A percentile compares a stretch with the other conserved stretches of the same genome.
Conservation (phyloP, 345 rosid species). For the Eucalyptus cloeziana region DNA sequence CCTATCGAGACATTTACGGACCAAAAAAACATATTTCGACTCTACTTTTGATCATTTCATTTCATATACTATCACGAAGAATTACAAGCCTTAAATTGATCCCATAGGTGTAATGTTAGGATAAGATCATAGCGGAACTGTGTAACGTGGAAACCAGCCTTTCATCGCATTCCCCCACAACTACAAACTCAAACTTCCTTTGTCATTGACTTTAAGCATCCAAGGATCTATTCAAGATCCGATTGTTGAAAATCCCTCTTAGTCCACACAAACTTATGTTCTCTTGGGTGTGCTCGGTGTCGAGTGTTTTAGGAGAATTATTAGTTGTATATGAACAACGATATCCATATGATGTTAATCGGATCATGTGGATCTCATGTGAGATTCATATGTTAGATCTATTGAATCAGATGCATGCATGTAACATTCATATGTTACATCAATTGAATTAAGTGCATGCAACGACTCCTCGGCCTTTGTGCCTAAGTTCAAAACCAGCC, state of each 20-base stretch:
- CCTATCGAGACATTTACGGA: background rate
- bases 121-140: background rate
- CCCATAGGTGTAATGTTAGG: background rate
- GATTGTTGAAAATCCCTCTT: background rate
- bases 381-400: background rate
- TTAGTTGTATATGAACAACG: background rate
- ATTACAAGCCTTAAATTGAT: background rate
- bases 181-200: background rate
- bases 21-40: background rate
- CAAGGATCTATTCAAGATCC: background rate
- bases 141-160: background rate
- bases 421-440: background rate
- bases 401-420: no score
- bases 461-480: background rate
- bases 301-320: background rate
- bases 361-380: background rate
- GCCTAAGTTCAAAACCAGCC: background rate
- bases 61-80: background rate
- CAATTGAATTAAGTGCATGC: background rate
- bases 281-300: background rate
- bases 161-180: background rate
- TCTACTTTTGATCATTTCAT: background rate
- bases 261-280: background rate
- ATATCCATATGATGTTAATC: rapidly evolving
- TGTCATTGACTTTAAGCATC: background rate